phyloP scores from a whole-genome alignment of 1,139 yeast species.

The Yamadazyma conglobata region DNA sequence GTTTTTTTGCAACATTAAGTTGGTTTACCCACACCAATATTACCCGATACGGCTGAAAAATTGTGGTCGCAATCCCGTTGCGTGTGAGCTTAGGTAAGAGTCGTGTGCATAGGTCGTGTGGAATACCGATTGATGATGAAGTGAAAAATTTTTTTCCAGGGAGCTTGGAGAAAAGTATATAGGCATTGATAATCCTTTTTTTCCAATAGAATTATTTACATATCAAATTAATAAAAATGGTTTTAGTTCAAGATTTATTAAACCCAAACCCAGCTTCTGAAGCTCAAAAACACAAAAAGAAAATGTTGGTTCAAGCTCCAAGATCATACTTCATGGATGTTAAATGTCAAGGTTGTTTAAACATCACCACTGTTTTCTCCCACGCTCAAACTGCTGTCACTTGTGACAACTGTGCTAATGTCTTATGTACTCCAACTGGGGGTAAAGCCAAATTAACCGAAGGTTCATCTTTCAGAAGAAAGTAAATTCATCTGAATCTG shows the following conservation, averaged over 20 bases:
- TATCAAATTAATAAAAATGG: conserved; percentile 34
- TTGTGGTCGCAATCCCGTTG: no score
- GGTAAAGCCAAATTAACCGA: conserved; percentile 99
- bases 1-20: conserved; percentile 1
- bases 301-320: conserved; percentile 95
- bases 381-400: conserved; percentile 99
- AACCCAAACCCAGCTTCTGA: conserved; percentile 97
- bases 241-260: conserved; percentile 95
- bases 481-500: conserved; percentile 54
- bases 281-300: conserved; percentile 95
- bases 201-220: neutral
- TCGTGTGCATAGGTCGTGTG: no score
- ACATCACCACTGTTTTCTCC: conserved; percentile 98
- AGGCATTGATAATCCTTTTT: no score
- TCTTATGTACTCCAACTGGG: conserved; percentile 98
- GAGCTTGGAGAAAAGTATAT: no score
- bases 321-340: conserved; percentile 99
- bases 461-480: conserved; percentile 99
- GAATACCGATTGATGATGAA: conserved; percentile 1
- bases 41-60: no score
- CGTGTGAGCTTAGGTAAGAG: no score
- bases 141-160: conserved; percentile 12
- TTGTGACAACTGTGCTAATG: conserved; percentile 98
- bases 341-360: conserved; percentile 98
- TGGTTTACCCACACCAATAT: no score